Percentiles rank a stretch among this genome's conserved stretches.
phyloP scores from a whole-genome alignment of 257 asterid genomes.

The Gentiana macrophylla region DNA sequence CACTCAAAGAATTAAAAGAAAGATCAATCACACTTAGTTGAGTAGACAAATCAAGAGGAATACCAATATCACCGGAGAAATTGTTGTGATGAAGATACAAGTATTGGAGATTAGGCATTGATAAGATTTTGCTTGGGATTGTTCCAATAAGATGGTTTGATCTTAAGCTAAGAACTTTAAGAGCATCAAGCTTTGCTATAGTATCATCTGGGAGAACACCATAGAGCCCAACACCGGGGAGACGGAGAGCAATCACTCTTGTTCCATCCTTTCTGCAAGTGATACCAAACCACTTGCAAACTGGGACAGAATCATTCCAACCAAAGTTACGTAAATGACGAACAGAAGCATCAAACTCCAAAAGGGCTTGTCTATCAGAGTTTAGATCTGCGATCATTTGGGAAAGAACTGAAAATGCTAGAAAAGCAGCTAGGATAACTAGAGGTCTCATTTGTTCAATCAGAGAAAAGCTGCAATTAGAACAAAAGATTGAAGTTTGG shows the following conservation, averaged over 20 bases:
- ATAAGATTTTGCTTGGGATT: slow-evolving; percentile 58
- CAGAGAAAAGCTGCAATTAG: neutral
- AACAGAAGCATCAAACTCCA: slow-evolving; percentile 47
- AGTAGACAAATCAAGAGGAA: slow-evolving; percentile 42
- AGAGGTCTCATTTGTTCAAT: slow-evolving; percentile 34
- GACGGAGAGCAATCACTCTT: slow-evolving; percentile 57
- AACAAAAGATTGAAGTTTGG: neutral
- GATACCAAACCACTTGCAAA: slow-evolving; percentile 78
- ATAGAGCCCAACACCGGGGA: slow-evolving; percentile 71
- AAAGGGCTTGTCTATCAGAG: slow-evolving; percentile 59
- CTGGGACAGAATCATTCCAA: slow-evolving; percentile 38
- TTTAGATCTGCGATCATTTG: slow-evolving; percentile 32
- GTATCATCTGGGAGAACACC: slow-evolving; percentile 59
- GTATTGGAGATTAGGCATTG: slow-evolving; percentile 54
- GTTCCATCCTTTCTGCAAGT: slow-evolving; percentile 42
- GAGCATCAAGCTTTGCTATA: slow-evolving; percentile 52
- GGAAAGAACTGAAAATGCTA: slow-evolving; percentile 17
- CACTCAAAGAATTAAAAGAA: slow-evolving; percentile 57
- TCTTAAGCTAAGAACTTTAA: slow-evolving; percentile 62
- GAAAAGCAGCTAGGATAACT: slow-evolving; percentile 17
- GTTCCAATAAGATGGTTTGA: slow-evolving; percentile 55
- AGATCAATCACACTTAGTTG: slow-evolving; percentile 51
- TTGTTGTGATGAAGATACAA: slow-evolving; percentile 64
- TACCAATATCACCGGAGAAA: slow-evolving; percentile 43
- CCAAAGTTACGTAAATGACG: slow-evolving; percentile 62